A percentile compares a stretch with the other conserved stretches of the same genome.
Evolutionary conservation across 2,329 filamentous ascomycete species (phyloP).

Genomic region (Acephala macrosclerotiorum): DNA sequence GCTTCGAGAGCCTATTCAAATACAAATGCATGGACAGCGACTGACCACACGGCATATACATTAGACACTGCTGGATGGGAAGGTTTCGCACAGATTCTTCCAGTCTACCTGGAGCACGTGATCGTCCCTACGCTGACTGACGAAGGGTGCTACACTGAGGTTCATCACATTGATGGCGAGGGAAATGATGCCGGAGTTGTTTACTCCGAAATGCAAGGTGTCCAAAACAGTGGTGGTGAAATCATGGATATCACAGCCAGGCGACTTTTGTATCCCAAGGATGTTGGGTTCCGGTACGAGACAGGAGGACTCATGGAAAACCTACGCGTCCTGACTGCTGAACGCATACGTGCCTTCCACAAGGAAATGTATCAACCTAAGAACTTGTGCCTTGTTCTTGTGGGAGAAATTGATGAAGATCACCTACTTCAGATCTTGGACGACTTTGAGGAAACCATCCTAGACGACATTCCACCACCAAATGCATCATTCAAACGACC

Average conservation of each 20-base stretch:
- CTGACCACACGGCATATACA: conserved; percentile 95
- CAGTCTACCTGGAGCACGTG: conserved; percentile 94
- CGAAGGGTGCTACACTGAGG: conserved; percentile 91
- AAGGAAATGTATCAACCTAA: conserved; percentile 97
- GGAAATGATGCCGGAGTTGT: conserved; percentile 97
- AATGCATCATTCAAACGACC: conserved; percentile 80
- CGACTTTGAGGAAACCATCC: conserved; percentile 85
- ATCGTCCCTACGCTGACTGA: conserved; percentile 92
- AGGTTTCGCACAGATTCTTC: conserved; percentile 92
- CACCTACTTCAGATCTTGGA: conserved; percentile 84
- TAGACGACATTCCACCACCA: conserved; percentile 79
- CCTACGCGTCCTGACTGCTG: conserved; percentile 82
- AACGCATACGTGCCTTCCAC: conserved; percentile 94
- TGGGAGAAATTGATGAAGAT: conserved; percentile 88
- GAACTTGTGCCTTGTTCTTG: conserved; percentile 88
- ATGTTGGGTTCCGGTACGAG: conserved; percentile 93
- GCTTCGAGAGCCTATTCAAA: conserved; percentile 91
- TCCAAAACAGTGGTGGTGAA: conserved; percentile 84
- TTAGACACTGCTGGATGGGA: conserved; percentile 97
- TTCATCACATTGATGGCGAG: conserved; percentile 92
- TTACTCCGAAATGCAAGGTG: conserved; percentile 98
- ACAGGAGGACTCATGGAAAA: conserved; percentile 98
- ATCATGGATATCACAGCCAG: conserved; percentile 87
- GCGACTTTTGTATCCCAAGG: conserved; percentile 84
- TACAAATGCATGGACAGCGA: conserved; percentile 97